Conservation (phyloP, 2,329 filamentous ascomycete species). For the Domatiomyces globalis region DNA sequence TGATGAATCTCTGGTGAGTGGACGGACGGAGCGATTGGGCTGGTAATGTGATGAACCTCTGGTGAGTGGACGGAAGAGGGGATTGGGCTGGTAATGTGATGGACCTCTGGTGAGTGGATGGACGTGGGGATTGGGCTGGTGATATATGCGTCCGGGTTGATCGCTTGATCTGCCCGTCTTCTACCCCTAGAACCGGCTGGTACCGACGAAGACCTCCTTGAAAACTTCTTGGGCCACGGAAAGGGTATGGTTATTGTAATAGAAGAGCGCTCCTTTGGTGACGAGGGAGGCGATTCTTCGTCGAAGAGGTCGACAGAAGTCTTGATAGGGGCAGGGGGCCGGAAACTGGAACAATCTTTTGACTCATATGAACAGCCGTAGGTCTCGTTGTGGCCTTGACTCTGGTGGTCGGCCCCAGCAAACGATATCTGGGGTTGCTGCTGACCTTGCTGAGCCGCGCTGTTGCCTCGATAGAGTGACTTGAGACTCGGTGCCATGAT, state of each 20-base stretch:
- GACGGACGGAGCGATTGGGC: not conserved
- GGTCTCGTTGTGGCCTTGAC: no score
- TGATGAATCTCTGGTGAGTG: not conserved
- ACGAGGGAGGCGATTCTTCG: not conserved
- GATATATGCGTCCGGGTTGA: not conserved
- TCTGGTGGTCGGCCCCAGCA: not conserved
- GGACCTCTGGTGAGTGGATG: not conserved
- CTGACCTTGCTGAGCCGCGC: not conserved
- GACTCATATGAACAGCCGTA: not conserved
- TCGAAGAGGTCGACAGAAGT: not conserved
- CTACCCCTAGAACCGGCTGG: not conserved
- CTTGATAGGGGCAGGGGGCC: not conserved
- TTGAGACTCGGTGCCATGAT: not conserved
- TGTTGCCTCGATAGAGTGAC: not conserved
- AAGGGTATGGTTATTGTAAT: constrained; percentile 14
- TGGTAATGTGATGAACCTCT: not conserved
- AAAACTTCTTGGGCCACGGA: constrained; percentile 12
- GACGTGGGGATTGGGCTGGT: not conserved
- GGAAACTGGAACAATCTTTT: not conserved
- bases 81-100: not conserved
- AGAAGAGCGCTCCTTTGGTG: constrained; percentile 5
- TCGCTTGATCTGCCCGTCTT: not conserved
- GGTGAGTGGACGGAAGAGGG: not conserved
- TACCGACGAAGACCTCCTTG: constrained; percentile 9
- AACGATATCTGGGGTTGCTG: not conserved